Evolutionary conservation across 2,329 filamentous ascomycete species (phyloP).

Genomic region (Trichoderma brevicompactum): DNA sequence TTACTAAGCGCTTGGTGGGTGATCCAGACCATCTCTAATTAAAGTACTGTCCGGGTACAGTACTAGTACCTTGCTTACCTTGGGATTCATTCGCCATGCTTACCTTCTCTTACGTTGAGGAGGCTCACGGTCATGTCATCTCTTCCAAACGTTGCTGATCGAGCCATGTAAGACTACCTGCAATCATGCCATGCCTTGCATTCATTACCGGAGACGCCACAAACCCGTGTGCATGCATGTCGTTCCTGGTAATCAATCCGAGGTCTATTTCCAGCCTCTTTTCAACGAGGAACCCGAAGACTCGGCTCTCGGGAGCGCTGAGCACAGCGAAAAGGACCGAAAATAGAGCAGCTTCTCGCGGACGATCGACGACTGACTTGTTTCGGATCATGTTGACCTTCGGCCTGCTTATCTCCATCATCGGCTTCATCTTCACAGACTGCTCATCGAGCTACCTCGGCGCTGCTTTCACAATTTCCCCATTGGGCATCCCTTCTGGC

Average conservation of each 20-base stretch:
- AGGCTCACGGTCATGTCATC: background rate
- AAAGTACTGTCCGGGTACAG: background rate
- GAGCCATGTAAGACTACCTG: background rate
- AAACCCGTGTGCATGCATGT: background rate
- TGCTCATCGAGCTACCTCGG: constrained; percentile 8
- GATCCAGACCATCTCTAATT: constrained; percentile 9
- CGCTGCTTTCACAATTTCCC: constrained; percentile 25
- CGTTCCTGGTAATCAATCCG: background rate
- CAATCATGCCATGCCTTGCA: background rate
- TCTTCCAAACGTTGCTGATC: background rate
- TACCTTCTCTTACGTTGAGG: background rate
- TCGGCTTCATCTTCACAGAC: background rate
- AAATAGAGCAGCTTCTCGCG: background rate
- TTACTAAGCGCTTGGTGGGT: background rate
- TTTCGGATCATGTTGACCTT: background rate
- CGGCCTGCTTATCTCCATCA: background rate
- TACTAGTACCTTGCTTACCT: background rate
- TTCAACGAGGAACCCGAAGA: background rate
- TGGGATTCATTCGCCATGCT: background rate
- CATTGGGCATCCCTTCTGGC: constrained; percentile 5
- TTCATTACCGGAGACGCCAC: background rate
- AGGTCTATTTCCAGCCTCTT: background rate
- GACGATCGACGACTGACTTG: constrained; percentile 11
- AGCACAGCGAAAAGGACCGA: constrained; percentile 13
- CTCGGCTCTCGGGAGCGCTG: constrained; percentile 2